Evolutionary conservation across 495 filamentous ascomycete species (phyloP), one percentile per base, ranked within the genome.

Genomic region (Penicillium argentinense): DNA sequence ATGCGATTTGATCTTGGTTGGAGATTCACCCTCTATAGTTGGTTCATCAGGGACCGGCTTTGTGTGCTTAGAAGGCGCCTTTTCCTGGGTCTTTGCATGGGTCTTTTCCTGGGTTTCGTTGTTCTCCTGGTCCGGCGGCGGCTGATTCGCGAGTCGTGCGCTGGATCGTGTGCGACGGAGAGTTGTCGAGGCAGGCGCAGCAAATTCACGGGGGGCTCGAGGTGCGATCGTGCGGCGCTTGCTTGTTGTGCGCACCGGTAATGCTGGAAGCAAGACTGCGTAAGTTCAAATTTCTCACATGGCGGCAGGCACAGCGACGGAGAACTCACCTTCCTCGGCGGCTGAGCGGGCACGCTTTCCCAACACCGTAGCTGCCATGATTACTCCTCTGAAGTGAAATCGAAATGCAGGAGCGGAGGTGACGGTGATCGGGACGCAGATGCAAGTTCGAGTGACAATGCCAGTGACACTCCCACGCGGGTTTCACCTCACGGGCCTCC

Each of bases 341-440:
- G 52, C 71, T 69, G 62, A 69, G 66, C 73, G 83, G 73, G 64
- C 78, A 78, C 89, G 82, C 80, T 95, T 62, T 42, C 68, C 68
- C 28, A 67, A 53, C 39, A 84, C 76, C 43, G 80, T 75, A 51
- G 76, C 72, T 54, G 78, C 74, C 86, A 89, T 90, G 25, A 55
- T 64, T 14, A 9, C 18, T 39, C n/a, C n/a, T n/a, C n/a, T n/a
- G n/a, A n/a, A n/a, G 37, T 34, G 21, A 17, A 3, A 22, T 33
- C 39, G 28, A 23, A 38, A 26, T 28, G 44, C 41, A 51, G 27
- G 36, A 52, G 46, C 42, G 30, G 23, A 34, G 34, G 25, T n/a
- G 38, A 32, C 25, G 18, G 42, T 34, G 16, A 24, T 12, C 34
- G 11, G 25, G 39, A 50, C 34, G 53, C 41, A 36, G n/a, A 36